A percentile compares a stretch with the other conserved stretches of the same genome.
phyloP scores from a whole-genome alignment of 2,329 filamentous ascomycete genomes.

The Alternaria alternata region DNA sequence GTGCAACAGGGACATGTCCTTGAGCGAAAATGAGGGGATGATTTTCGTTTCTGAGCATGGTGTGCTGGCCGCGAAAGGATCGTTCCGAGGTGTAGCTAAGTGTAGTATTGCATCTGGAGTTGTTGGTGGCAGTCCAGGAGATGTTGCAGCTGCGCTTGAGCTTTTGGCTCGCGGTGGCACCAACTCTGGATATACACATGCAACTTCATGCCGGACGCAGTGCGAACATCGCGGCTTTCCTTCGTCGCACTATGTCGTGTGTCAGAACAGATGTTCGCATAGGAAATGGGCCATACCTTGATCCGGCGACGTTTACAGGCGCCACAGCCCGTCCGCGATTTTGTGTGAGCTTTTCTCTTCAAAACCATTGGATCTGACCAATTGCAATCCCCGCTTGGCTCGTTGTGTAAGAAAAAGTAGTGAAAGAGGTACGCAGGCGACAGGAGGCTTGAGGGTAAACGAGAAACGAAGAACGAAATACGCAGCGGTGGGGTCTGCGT shows the following conservation, averaged over 20 bases:
- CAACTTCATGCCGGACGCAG: conserved; percentile 19
- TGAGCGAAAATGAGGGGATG: conserved; percentile 15
- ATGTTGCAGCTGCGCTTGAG: background rate
- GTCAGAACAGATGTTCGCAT: background rate
- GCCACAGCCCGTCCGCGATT: conserved; percentile 27
- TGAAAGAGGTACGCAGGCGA: background rate
- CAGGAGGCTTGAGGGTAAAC: background rate
- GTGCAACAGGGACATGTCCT: conserved; percentile 28
- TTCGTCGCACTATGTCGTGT: conserved; percentile 23
- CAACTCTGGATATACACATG: conserved; percentile 15
- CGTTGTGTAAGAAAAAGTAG: background rate
- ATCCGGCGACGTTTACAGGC: conserved; percentile 33
- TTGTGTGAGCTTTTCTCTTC: conserved; percentile 26
- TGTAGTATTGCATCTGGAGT: conserved; percentile 4
- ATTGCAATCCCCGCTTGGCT: background rate
- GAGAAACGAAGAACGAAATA: conserved; percentile 21
- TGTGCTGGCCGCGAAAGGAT: conserved; percentile 2
- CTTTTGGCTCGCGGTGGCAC: background rate
- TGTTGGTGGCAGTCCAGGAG: background rate
- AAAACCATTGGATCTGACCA: background rate
- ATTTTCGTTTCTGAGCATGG: background rate
- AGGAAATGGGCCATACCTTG: conserved; percentile 21
- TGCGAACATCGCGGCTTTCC: conserved; percentile 21
- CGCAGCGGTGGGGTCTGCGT: background rate
- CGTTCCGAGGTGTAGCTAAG: background rate